A percentile compares a stretch with the other conserved stretches of the same genome.
Conservation (phyloP, 805 yeast genomes). For the Candida oleophila region DNA sequence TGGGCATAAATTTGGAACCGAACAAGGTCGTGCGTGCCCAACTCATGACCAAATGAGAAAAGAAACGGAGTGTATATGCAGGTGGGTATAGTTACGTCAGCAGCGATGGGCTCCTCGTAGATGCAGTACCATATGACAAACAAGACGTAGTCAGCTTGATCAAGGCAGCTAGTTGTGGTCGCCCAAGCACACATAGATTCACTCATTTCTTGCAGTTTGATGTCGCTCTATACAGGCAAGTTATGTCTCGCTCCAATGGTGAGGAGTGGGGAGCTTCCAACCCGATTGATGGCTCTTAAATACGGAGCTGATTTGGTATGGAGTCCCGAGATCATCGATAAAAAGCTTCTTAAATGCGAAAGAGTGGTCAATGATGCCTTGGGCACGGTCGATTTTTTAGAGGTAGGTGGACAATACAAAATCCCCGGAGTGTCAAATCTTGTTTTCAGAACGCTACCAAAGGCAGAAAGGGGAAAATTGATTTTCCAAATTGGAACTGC, state of each 20-base stretch:
- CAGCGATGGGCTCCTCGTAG: background rate
- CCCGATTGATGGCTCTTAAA: slow-evolving; percentile 72
- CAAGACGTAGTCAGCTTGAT: too few species aligned
- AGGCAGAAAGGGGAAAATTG: slow-evolving; percentile 59
- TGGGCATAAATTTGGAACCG: background rate
- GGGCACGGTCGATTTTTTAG: slow-evolving; percentile 61
- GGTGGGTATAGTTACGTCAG: too few species aligned
- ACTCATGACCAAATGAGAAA: too few species aligned
- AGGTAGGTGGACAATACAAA: slow-evolving; percentile 35
- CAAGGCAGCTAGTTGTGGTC: background rate
- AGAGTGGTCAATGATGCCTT: slow-evolving; percentile 57
- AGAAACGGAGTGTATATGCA: too few species aligned
- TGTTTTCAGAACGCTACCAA: slow-evolving; percentile 72
- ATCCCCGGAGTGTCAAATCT: slow-evolving; percentile 50
- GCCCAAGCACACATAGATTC: background rate
- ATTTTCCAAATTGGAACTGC: slow-evolving; percentile 93
- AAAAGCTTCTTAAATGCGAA: slow-evolving; percentile 69
- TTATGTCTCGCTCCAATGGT: slow-evolving; percentile 96
- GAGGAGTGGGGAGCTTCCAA: slow-evolving; percentile 91
- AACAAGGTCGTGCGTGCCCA: background rate
- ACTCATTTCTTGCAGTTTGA: background rate
- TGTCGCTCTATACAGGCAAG: slow-evolving; percentile 60
- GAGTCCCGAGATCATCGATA: slow-evolving; percentile 91
- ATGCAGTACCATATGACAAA: background rate
- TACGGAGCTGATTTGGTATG: slow-evolving; percentile 95